A percentile compares a stretch with the other conserved stretches of the same genome.
These are phyloP conservation scores for Phytophthora europaea DNA, from an alignment of 352 stramenopile species.

Conservation along the genomic window DNA sequence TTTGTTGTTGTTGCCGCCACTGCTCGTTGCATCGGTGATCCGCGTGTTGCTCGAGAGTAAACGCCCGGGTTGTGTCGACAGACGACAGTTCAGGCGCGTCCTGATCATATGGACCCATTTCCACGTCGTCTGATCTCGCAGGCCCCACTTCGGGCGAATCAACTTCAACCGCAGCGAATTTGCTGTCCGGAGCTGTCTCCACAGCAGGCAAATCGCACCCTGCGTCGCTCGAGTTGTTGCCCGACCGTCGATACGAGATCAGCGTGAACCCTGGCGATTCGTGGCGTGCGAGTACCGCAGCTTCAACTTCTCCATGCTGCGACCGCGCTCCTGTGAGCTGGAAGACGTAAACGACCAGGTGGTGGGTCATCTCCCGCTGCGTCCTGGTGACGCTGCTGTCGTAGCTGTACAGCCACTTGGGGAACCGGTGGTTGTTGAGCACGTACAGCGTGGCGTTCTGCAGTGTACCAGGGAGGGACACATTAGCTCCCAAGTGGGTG, in stretches of 20 bases:
- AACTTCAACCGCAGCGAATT: constrained; percentile 12
- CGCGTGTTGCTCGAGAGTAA: not conserved
- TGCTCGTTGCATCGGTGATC: not conserved
- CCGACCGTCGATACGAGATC: constrained; percentile 48
- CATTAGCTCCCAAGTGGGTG: not conserved
- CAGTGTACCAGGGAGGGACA: not conserved
- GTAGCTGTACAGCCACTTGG: constrained; percentile 67
- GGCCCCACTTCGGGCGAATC: not conserved
- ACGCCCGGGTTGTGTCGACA: not conserved
- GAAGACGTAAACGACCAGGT: constrained; percentile 55
- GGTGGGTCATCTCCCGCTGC: constrained; percentile 59
- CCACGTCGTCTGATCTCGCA: constrained; percentile 6
- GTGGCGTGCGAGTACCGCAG: constrained; percentile 43
- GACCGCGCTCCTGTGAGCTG: constrained; percentile 19
- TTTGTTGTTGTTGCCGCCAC: not conserved
- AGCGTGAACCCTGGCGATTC: constrained; percentile 47
- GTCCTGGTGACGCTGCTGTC: constrained; percentile 55
- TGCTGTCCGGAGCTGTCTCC: constrained; percentile 3
- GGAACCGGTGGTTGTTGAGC: constrained; percentile 63
- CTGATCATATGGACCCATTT: constrained; percentile 9
- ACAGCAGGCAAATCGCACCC: constrained; percentile 26
- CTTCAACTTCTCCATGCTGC: constrained; percentile 11
- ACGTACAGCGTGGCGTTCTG: constrained; percentile 53
- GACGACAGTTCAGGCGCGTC: not conserved
- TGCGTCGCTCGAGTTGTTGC: constrained; percentile 13